Conservation (phyloP, 164 flowering plant genomes). For the Liriodendron chinense region DNA sequence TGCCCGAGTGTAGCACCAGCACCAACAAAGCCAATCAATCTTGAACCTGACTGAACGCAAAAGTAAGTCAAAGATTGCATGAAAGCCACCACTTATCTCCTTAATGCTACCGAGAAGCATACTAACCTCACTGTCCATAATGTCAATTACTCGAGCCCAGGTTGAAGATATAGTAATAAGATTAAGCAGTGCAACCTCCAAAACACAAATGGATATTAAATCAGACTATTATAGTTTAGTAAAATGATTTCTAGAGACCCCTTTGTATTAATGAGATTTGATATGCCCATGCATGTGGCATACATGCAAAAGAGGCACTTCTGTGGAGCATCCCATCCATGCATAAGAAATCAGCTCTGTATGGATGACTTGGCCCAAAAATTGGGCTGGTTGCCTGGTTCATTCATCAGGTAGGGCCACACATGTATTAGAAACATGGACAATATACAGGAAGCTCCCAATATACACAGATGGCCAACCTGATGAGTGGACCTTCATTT, state of each 20-base stretch:
- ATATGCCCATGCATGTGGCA: no score
- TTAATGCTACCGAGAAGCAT: conserved; percentile 3
- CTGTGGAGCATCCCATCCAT: neutral
- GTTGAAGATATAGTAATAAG: conserved; percentile 96
- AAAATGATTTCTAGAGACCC: no score
- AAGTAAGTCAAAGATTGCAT: conserved; percentile 8
- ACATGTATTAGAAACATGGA: no score
- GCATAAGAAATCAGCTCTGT: neutral
- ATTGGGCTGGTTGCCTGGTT: neutral
- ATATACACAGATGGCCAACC: neutral
- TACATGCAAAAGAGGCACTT: neutral
- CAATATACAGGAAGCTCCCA: neutral
- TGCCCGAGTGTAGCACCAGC: conserved; percentile 99
- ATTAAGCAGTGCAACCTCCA: conserved; percentile 88
- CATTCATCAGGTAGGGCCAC: no score
- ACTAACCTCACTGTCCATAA: conserved; percentile 91
- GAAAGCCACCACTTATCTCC: neutral
- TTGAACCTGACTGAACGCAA: conserved; percentile 91
- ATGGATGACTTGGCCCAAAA: neutral
- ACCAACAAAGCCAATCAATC: conserved; percentile 98
- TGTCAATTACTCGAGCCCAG: conserved; percentile 98
- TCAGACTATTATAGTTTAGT: neutral
- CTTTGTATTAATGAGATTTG: no score
- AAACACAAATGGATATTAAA: conserved; percentile 7
- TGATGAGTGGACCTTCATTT: neutral